Percentiles rank a stretch among this genome's conserved stretches.
Conservation (phyloP, 2,329 filamentous ascomycete species). For the Aspergillus transmontanensis region DNA sequence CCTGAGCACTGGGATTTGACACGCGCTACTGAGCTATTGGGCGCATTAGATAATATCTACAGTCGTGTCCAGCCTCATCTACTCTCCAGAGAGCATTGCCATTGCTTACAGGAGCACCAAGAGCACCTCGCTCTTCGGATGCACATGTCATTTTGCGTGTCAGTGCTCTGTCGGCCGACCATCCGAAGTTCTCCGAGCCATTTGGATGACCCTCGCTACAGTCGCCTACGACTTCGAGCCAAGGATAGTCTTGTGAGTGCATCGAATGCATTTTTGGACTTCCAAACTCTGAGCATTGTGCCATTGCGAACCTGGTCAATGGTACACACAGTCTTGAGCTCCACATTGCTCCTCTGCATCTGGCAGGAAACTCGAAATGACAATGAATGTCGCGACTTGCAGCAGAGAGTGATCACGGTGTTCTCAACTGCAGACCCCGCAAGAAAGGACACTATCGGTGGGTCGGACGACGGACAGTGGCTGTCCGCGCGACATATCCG, state of each 20-base stretch:
- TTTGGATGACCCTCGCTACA: slow-evolving; percentile 9
- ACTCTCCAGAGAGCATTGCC: slow-evolving; percentile 45
- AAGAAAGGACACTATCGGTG: slow-evolving; percentile 11
- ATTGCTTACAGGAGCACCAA: slow-evolving; percentile 48
- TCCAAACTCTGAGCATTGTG: slow-evolving; percentile 33
- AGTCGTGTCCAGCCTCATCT: slow-evolving; percentile 54
- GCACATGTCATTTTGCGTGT: slow-evolving; percentile 58
- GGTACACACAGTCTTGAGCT: slow-evolving; percentile 38
- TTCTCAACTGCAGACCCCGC: slow-evolving; percentile 26
- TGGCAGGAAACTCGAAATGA: slow-evolving; percentile 37
- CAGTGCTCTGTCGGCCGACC: slow-evolving; percentile 59
- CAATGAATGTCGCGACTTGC: slow-evolving; percentile 29
- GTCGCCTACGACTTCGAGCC: slow-evolving; percentile 24
- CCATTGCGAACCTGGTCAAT: slow-evolving; percentile 38
- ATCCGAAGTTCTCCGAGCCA: slow-evolving; percentile 41
- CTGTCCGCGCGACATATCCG: slow-evolving; percentile 33
- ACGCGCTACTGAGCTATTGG: slow-evolving; percentile 35
- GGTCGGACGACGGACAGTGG: slow-evolving; percentile 29
- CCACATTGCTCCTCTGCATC: slow-evolving; percentile 35
- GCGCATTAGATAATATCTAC: slow-evolving; percentile 48
- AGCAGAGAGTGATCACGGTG: slow-evolving; percentile 34
- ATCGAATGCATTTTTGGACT: slow-evolving; percentile 34
- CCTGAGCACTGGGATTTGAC: slow-evolving; percentile 14
- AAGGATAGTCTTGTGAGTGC: slow-evolving; percentile 31
- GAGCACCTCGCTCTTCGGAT: slow-evolving; percentile 60